Evolutionary conservation across 2,329 filamentous ascomycete species (phyloP), one percentile per base, ranked within the genome.

Genomic region (Whalleya microplaca): DNA sequence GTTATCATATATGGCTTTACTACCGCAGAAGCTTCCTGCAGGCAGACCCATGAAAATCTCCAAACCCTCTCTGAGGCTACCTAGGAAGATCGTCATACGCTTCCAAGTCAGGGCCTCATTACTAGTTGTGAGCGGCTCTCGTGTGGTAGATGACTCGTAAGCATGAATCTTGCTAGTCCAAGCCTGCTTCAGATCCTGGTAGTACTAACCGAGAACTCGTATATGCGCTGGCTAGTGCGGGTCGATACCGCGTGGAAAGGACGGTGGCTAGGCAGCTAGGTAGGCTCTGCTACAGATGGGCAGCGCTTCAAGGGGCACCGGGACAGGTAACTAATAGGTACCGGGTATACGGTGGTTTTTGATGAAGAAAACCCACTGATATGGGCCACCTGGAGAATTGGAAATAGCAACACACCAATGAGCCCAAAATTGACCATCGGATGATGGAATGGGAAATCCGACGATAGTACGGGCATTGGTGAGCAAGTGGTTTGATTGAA

Each of bases 361-460:
- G 44, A 45, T 55, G 52, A 55, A 55, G 48, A 56, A 47, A 37
- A 45, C 27, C 32, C 42, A 21, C 12, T 52, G 42, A 47, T 45
- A 52, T 46, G 46, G 41, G 29, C 44, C 43, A 16, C 41, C 43
- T 45, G 29, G 41, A 43, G 45, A 51, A 48, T 45, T 40, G 32
- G 32, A 53, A 57, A 51, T 55, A 53, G 56, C 53, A 48, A 12
- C 16, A 44, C 23, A 20, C 56, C 43, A 52, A 62, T 27, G 48
- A 48, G 45, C 37, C 4, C 0, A 51, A 40, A 12, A 29, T 47
- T 47, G 32, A 48, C 19, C 44, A 40, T 51, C 41, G 40, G 47
- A 47, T 45, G 21, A 42, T 32, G 40, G 4, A 51, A 55, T 47
- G 19, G 48, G 32, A 23, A 53, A 37, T 37, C 19, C 42, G 41